Evolutionary conservation across 169 alveolate species (phyloP).

Genomic region (Plasmodium gonderi): DNA sequence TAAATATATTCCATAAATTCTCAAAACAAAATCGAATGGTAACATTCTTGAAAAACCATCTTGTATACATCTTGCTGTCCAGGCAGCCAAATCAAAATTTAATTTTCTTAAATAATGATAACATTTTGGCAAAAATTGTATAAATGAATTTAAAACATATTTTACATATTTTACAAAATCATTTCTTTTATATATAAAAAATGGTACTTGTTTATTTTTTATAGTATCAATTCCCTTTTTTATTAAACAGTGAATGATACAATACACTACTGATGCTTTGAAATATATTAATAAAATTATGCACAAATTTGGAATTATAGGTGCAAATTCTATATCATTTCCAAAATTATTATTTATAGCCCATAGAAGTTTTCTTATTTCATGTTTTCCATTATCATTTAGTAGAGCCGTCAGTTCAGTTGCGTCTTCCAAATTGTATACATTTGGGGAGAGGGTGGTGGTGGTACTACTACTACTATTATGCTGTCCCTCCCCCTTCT

Average conservation of each 20-base stretch:
- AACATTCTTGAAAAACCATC: constrained; percentile 81
- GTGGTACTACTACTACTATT: not conserved
- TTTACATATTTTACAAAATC: constrained; percentile 66
- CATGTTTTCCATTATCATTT: constrained; percentile 79
- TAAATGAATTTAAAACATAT: constrained; percentile 39
- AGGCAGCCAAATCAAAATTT: constrained; percentile 83
- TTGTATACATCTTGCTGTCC: constrained; percentile 86
- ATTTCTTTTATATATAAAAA: constrained; percentile 54
- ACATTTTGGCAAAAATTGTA: constrained; percentile 56
- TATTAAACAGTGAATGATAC: constrained; percentile 81
- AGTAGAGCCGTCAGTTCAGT: constrained; percentile 81
- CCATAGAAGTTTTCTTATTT: constrained; percentile 83
- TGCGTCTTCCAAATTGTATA: constrained; percentile 82
- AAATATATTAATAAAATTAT: constrained; percentile 79
- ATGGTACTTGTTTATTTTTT: constrained; percentile 39
- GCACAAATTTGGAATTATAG: constrained; percentile 83
- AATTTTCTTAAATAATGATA: constrained; percentile 75
- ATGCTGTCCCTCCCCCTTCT: not conserved
- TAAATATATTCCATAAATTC: constrained; percentile 81
- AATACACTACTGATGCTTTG: constrained; percentile 80
- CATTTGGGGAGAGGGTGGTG: constrained; percentile 34
- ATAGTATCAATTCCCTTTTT: constrained; percentile 74
- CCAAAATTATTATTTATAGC: constrained; percentile 81
- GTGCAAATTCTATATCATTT: constrained; percentile 83
- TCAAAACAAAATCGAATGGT: constrained; percentile 82